Evolutionary conservation across 768 basidiomycete genomes (phyloP).

Genomic region (Lyophyllum decastes): DNA sequence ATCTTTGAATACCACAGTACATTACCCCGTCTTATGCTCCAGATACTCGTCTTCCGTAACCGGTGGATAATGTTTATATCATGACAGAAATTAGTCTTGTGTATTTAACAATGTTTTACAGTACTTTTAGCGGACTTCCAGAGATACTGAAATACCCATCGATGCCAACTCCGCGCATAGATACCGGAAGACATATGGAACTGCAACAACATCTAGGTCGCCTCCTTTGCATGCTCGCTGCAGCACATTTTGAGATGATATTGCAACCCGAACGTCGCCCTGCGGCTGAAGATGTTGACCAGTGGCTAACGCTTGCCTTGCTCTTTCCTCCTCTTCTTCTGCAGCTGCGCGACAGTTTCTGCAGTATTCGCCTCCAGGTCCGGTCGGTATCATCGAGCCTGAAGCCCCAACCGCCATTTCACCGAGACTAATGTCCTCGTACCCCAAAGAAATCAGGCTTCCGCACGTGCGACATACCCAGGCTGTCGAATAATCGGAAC

Average conservation of each 20-base stretch:
- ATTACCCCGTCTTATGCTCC: neutral
- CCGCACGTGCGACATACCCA: conserved; percentile 99
- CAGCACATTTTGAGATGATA: conserved; percentile 70
- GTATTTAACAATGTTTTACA: conserved; percentile 2
- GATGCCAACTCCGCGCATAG: conserved; percentile 96
- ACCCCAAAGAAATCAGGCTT: conserved; percentile 92
- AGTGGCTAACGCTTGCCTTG: conserved; percentile 59
- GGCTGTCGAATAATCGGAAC: conserved; percentile 98
- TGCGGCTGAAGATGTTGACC: conserved; percentile 49
- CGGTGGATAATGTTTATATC: conserved; percentile 7
- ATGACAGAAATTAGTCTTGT: conserved; percentile 10
- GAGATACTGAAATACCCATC: conserved; percentile 93
- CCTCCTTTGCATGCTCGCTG: conserved; percentile 64
- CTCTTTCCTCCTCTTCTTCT: conserved; percentile 62
- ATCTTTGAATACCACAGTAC: neutral
- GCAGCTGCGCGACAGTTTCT: conserved; percentile 82
- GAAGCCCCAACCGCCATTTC: conserved; percentile 55
- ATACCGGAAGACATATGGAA: conserved; percentile 94
- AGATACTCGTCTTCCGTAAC: neutral
- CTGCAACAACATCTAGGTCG: conserved; percentile 91
- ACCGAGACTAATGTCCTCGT: conserved; percentile 83
- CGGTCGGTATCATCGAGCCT: conserved; percentile 55
- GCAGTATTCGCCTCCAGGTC: conserved; percentile 92
- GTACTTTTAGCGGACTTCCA: conserved; percentile 62
- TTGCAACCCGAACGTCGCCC: conserved; percentile 61